phyloP scores from a whole-genome alignment of 345 rosid genomes.

The Excoecaria cochinchinensis region DNA sequence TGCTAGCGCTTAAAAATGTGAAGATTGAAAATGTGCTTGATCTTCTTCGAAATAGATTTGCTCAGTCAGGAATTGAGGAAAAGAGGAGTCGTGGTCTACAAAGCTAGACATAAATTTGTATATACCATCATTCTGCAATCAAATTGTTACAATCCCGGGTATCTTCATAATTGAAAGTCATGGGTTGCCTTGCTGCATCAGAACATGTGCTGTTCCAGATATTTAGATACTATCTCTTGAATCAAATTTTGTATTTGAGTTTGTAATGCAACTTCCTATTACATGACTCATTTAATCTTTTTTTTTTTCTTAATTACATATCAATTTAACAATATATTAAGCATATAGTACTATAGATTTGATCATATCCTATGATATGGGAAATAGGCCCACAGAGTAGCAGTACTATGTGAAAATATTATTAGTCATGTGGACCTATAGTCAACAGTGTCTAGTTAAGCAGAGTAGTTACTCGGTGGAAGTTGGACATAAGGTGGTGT shows the following conservation, averaged over 20 bases:
- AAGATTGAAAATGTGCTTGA: conserved; percentile 59
- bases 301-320: not conserved
- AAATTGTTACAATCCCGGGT: not conserved
- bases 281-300: not conserved
- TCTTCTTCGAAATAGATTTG: conserved; percentile 59
- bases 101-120: not conserved
- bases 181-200: not conserved
- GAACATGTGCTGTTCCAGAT: not conserved
- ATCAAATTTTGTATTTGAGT: not conserved
- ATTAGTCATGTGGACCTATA: too few species aligned
- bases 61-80: conserved; percentile 73
- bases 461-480: not conserved
- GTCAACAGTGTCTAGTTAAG: too few species aligned
- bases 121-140: not conserved
- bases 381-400: too few species aligned
- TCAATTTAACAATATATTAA: too few species aligned
- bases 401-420: too few species aligned
- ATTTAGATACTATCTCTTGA: not conserved
- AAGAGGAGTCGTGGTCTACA: conserved; percentile 42
- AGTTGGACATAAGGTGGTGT: not conserved
- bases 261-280: not conserved
- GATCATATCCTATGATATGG: too few species aligned
- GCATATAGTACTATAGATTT: too few species aligned
- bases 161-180: not conserved
- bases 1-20: conserved; percentile 50